These are phyloP conservation scores for Annona squamosa DNA, from an alignment of 164 flowering plant species.

Conservation along the genomic window DNA sequence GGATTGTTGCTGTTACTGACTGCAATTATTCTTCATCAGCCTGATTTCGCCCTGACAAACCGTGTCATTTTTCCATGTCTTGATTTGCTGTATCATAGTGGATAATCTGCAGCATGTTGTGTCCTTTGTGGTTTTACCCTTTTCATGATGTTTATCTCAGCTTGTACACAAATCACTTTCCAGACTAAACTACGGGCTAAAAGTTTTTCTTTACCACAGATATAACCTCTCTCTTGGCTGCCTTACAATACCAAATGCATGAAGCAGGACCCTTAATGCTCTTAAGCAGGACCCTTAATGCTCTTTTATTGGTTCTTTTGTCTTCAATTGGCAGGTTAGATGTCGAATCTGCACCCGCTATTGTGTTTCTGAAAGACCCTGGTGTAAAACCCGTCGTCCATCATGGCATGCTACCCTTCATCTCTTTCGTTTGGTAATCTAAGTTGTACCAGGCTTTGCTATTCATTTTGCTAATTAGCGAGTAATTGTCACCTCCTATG, in stretches of 20 bases:
- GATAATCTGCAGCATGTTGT: background rate
- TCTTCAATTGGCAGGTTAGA: slow-evolving; percentile 49
- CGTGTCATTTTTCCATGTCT: background rate
- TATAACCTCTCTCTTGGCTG: too few relatives aligned
- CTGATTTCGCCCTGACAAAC: too few relatives aligned
- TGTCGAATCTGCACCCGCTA: slow-evolving; percentile 94
- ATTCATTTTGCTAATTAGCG: too few relatives aligned
- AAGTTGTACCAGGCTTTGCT: background rate
- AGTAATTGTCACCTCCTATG: slow-evolving; percentile 13
- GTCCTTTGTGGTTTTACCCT: background rate
- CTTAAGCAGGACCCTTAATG: background rate
- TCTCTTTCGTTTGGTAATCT: slow-evolving; percentile 1
- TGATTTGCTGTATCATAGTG: background rate
- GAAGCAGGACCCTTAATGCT: background rate
- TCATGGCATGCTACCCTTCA: slow-evolving; percentile 44
- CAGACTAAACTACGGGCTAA: too few relatives aligned
- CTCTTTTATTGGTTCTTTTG: background rate
- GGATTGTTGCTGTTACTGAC: background rate
- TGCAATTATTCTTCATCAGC: background rate
- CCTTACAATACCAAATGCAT: background rate
- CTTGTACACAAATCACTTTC: background rate
- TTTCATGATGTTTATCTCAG: background rate
- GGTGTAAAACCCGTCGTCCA: slow-evolving; percentile 75
- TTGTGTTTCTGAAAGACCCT: slow-evolving; percentile 77
- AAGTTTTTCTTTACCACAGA: background rate